A percentile compares a stretch with the other conserved stretches of the same genome.
phyloP scores from a whole-genome alignment of 1,284 basidiomycete species.

The Phellinidium pouzarii region DNA sequence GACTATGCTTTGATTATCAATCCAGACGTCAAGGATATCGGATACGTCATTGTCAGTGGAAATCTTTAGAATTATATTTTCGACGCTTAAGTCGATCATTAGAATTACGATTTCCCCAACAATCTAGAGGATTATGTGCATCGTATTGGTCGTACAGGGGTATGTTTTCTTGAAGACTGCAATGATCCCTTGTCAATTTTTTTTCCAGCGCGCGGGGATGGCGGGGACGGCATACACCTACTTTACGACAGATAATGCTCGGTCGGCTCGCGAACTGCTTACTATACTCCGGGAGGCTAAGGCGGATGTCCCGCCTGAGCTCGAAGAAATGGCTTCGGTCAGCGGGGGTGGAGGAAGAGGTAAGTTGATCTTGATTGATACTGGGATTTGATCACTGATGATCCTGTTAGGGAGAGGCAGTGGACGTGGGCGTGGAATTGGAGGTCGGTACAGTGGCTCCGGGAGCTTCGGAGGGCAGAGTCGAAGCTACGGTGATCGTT shows the following conservation, averaged over 20 bases:
- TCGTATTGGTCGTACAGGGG: constrained; percentile 38
- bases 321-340: constrained; percentile 49
- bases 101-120: constrained; percentile 53
- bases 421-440: constrained; percentile 12
- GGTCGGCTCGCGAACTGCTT: constrained; percentile 50
- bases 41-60: constrained; percentile 35
- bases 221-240: constrained; percentile 51
- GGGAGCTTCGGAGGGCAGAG: constrained; percentile 10
- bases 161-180: constrained; percentile 16
- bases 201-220: constrained; percentile 32
- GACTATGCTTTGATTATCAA: not conserved
- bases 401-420: constrained; percentile 17
- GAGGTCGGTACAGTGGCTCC: constrained; percentile 7
- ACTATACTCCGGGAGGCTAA: constrained; percentile 53
- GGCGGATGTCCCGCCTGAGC: constrained; percentile 43
- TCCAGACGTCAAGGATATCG: constrained; percentile 41
- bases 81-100: constrained; percentile 25
- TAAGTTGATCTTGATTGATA: not conserved
- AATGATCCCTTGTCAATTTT: not conserved
- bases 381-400: not conserved
- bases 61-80: constrained; percentile 5
- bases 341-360: constrained; percentile 30
- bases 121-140: constrained; percentile 44
- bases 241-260: constrained; percentile 49
- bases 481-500: constrained; percentile 17